These are phyloP conservation scores for Monosporozyma unispora DNA, from an alignment of 805 yeast genomes.

Conservation along the genomic window DNA sequence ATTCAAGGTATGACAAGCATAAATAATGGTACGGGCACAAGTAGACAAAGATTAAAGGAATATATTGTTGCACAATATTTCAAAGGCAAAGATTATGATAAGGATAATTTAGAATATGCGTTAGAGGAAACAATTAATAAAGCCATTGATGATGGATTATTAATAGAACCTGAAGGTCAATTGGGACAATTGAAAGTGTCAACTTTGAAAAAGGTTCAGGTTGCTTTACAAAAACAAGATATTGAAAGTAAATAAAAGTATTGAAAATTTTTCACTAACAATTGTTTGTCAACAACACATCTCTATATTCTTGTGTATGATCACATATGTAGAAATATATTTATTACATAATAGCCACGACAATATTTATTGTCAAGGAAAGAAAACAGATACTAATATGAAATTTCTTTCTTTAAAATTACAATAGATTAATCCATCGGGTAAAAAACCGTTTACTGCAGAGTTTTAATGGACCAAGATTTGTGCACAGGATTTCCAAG, in stretches of 20 bases:
- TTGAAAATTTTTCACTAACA: too few species aligned
- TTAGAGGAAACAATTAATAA: slow-evolving; percentile 63
- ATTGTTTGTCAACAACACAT: too few species aligned
- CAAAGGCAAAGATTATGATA: slow-evolving; percentile 35
- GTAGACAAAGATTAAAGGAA: slow-evolving; percentile 82
- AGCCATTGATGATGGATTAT: slow-evolving; percentile 71
- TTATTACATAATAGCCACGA: too few species aligned
- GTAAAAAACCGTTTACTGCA: too few species aligned
- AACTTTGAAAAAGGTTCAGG: slow-evolving; percentile 13
- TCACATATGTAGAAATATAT: too few species aligned
- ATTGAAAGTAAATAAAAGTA: not conserved
- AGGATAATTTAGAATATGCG: slow-evolving; percentile 55
- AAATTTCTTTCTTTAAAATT: too few species aligned
- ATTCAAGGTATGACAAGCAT: slow-evolving; percentile 37
- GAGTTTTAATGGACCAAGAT: not conserved
- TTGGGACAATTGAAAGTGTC: slow-evolving; percentile 22
- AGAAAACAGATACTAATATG: too few species aligned
- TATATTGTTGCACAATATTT: slow-evolving; percentile 45
- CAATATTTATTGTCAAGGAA: too few species aligned
- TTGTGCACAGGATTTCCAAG: not conserved
- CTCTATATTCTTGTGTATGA: too few species aligned
- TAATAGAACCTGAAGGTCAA: slow-evolving; percentile 82
- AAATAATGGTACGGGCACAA: slow-evolving; percentile 72
- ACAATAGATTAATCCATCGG: too few species aligned
- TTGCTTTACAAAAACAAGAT: not conserved